Evolutionary conservation across 768 basidiomycete species (phyloP), one percentile per base, ranked within the genome.

Genomic region (Russula vinacea): DNA sequence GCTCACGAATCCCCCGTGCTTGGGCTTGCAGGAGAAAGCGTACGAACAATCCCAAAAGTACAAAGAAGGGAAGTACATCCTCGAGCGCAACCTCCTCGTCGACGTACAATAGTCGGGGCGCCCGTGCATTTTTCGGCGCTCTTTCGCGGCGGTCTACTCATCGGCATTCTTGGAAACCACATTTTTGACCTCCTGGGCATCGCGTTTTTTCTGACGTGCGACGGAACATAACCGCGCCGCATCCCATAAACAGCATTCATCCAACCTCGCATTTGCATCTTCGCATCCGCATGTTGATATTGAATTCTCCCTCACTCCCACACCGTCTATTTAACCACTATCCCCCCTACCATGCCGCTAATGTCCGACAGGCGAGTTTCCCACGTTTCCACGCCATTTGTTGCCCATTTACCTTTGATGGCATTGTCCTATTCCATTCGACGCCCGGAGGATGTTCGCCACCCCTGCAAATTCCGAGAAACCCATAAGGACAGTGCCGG

Each of bases 1-100:
- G 53, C 57, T 70, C 47, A 65, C 62, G 22, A 9, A 53, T n/a
- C 51, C 22, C 14, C 22, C 55, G 50, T 40, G 56, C 65, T 63
- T 2, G 10, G 11, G 17, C 19, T 56, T 50, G 52, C 71, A 97
- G 96, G 96, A 97, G 75, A 85, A 85, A 62, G 96, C 96, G 17
- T 97, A 87, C 73, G 95, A 98, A 72, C 73, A 81, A 13, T 82
- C 86, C 9, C 95, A 99, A 83, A 92, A 89, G 76, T 99, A 98
- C 82, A 99, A 99, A 74, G 96, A 99, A 79, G 94, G 94, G 73
- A 94, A 94, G 80, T 97, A 85, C 76, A 98, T 99, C 74, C 90
- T 99, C 67, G 96, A 99, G 78, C 88, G 92, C 71, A 91, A 90
- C 73, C 81, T 93, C 71, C 88, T 93, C 71, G 82, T 87, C 70